Evolutionary conservation across 83 land plant genomes (phyloP), one percentile per base, ranked within the genome.

Genomic region (Thuja plicata): DNA sequence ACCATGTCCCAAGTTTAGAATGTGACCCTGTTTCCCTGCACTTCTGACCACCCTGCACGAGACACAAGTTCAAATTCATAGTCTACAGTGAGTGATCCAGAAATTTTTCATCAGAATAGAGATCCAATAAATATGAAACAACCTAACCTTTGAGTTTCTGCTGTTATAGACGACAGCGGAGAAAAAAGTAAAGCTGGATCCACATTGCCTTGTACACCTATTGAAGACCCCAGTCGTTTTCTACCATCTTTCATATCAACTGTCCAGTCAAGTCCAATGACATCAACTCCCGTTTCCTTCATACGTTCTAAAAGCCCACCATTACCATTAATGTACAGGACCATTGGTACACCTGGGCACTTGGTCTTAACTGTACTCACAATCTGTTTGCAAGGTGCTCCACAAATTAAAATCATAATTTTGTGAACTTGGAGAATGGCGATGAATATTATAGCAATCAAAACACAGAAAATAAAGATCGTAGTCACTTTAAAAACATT

Each of bases 191-290:
- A 94, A 54, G 95, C 96, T 50, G 99, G 99, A 71, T 98, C 99
- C 17, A 98, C 99, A 91, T 98, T 98, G 83, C 99, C 99, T 88
- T 98, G 99, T 10, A 98, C 95, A 46, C 96, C 93, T 21, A 97
- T 89, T 24, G 89, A 92, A 50, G 84, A 90, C 27, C 99, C 98
- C 85, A 98, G 87, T 1, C 99, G 93, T 74, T 91, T 93, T 87
- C 99, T 96, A 82, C 95, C 99, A 91, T 98, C 99, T 41, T 94
- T 94, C 98, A 98, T 98, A 81, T 98, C 99, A 71, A 98, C 95
- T 27, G 99, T 98, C 99, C 99, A 98, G 87, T 98, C 99, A 89
- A 98, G 98, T 62, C 99, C 99, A 89, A 98, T 97, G 32, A 98
- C 98, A 93, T 97, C 99, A 46, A 95, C 99, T 55, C 97, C 99